phyloP scores from a whole-genome alignment of 1,284 basidiomycete genomes.

The Trichosporon faecale region DNA sequence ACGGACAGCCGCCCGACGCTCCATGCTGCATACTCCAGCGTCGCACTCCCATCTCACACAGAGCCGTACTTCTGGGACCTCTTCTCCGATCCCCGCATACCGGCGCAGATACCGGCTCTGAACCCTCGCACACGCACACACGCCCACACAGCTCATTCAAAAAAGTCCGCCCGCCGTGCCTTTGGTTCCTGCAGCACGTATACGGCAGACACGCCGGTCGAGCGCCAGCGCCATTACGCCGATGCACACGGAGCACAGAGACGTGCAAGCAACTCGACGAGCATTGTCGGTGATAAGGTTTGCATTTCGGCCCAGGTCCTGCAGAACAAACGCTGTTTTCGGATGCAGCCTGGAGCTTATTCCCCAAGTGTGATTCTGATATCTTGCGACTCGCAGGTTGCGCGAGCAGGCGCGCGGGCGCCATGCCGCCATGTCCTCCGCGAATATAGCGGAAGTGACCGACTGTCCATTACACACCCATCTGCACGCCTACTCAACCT shows the following conservation, averaged over 20 bases:
- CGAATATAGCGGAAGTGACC: background rate
- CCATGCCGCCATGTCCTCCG: background rate
- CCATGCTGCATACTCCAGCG: background rate
- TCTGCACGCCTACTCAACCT: background rate
- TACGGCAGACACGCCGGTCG: no score
- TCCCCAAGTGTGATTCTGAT: background rate
- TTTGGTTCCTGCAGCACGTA: background rate
- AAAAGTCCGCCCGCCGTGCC: background rate
- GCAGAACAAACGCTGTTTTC: background rate
- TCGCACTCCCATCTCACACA: background rate
- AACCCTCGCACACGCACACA: no score
- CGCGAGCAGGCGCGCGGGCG: background rate
- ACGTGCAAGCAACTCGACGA: no score
- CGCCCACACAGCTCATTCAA: no score
- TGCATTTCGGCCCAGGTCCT: constrained; percentile 1
- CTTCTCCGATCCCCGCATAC: background rate
- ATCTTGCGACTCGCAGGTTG: background rate
- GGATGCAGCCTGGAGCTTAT: background rate
- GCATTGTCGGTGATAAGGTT: background rate
- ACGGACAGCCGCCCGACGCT: background rate
- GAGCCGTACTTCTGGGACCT: background rate
- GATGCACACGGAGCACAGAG: background rate
- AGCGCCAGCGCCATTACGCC: background rate
- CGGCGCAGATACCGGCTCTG: no score
- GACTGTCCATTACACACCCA: background rate